Percentiles rank a stretch among this genome's conserved stretches.
Conservation (phyloP, 768 basidiomycete species). For the Trametes punicea region DNA sequence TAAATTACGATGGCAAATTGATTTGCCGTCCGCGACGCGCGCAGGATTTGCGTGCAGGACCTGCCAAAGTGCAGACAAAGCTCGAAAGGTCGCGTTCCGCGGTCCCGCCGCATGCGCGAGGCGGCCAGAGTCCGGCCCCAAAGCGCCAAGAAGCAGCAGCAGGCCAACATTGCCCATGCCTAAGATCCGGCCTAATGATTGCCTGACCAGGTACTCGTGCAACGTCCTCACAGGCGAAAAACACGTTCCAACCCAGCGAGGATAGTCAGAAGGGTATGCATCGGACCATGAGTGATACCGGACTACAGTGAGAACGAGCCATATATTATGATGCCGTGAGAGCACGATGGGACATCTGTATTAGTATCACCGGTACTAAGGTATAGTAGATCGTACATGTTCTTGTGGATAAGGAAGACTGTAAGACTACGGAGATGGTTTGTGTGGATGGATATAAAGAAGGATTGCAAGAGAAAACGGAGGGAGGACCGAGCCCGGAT, state of each 20-base stretch:
- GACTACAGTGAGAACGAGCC: constrained; percentile 12
- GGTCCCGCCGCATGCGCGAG: neutral
- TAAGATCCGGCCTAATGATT: constrained; percentile 9
- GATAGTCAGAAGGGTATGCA: neutral
- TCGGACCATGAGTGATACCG: neutral
- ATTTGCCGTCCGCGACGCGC: neutral
- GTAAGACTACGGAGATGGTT: constrained; percentile 15
- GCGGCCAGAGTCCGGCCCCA: neutral
- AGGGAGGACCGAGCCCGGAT: constrained; percentile 13
- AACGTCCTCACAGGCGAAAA: constrained; percentile 1
- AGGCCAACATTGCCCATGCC: neutral
- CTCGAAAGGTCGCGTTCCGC: constrained; percentile 3
- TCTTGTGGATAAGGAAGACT: constrained; percentile 14
- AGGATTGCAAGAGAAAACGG: constrained; percentile 14
- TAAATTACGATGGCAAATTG: neutral
- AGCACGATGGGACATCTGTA: constrained; percentile 20
- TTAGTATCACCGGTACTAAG: constrained; percentile 25
- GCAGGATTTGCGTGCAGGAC: neutral
- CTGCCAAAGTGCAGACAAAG: neutral
- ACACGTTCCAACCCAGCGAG: constrained; percentile 16
- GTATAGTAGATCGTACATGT: constrained; percentile 27
- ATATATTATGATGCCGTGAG: constrained; percentile 19
- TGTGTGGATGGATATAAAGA: constrained; percentile 6
- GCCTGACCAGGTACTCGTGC: constrained; percentile 4
- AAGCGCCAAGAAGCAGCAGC: neutral